Conservation (phyloP, 1,284 basidiomycete species). For the Ganoderma resinaceum region DNA sequence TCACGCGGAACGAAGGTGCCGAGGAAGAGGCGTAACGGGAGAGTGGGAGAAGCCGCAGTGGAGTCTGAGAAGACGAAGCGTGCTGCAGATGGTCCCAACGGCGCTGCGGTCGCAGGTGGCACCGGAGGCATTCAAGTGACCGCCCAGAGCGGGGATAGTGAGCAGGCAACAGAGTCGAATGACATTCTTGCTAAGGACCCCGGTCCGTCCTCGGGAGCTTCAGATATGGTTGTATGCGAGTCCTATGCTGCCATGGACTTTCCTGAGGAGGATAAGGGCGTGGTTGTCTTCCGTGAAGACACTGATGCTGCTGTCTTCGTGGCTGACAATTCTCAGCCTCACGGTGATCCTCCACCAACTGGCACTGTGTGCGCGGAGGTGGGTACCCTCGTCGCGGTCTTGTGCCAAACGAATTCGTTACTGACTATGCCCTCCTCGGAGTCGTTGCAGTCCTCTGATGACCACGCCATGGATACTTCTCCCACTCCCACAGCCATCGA, state of each 20-base stretch:
- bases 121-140: background rate
- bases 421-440: background rate
- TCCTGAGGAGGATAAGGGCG: conserved; percentile 5
- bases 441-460: background rate
- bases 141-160: background rate
- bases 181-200: background rate
- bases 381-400: background rate
- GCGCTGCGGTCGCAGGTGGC: background rate
- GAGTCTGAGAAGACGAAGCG: background rate
- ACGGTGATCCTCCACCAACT: background rate
- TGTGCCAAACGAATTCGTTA: too few relatives aligned
- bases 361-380: background rate
- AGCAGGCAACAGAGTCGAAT: background rate
- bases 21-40: background rate
- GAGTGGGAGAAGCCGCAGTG: background rate
- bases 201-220: too few relatives aligned
- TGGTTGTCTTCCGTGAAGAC: background rate
- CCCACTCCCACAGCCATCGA: background rate
- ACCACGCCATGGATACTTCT: background rate
- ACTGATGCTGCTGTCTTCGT: background rate
- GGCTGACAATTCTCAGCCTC: background rate
- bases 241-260: background rate
- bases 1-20: conserved; percentile 2
- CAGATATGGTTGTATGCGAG: background rate
- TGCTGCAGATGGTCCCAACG: background rate